These are phyloP conservation scores for Phlyctochytrium bullatum DNA, from an alignment of 192 early-diverging fungal genomes.

Conservation along the genomic window DNA sequence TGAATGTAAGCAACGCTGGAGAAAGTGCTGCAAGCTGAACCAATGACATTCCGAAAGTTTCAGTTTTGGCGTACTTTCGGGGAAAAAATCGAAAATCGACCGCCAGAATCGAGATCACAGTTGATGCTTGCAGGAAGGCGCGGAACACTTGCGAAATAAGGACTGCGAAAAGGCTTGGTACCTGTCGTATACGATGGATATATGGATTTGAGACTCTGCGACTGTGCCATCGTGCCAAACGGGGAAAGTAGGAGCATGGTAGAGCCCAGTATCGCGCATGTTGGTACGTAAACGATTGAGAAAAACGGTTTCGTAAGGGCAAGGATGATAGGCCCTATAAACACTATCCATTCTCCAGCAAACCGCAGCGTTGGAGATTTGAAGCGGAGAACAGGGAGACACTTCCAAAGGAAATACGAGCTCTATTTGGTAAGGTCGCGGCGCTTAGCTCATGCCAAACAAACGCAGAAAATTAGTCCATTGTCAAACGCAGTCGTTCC, in stretches of 20 bases:
- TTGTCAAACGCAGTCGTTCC: slow-evolving; percentile 39
- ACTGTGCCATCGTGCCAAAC: slow-evolving; percentile 4
- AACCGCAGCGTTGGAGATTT: background rate
- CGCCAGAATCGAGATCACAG: slow-evolving; percentile 76
- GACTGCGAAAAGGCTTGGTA: background rate
- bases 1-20: background rate
- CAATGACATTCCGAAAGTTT: slow-evolving; percentile 85
- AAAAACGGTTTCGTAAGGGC: too few relatives aligned
- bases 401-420: slow-evolving; percentile 10
- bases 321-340: slow-evolving; percentile 16
- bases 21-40: slow-evolving; percentile 33
- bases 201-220: background rate
- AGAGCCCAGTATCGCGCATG: slow-evolving; percentile 24
- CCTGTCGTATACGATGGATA: slow-evolving; percentile 6
- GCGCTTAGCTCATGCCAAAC: slow-evolving; percentile 19
- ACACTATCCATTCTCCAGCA: slow-evolving; percentile 18
- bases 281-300: too few relatives aligned
- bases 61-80: slow-evolving; percentile 84
- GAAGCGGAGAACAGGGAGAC: slow-evolving; percentile 20
- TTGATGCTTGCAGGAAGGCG: slow-evolving; percentile 40
- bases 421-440: background rate
- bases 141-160: slow-evolving; percentile 25
- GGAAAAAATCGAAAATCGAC: slow-evolving; percentile 95
- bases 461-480: slow-evolving; percentile 21
- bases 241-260: slow-evolving; percentile 4